Evolutionary conservation across 1,284 basidiomycete genomes (phyloP).

Genomic region (Papiliotrema flavescens): DNA sequence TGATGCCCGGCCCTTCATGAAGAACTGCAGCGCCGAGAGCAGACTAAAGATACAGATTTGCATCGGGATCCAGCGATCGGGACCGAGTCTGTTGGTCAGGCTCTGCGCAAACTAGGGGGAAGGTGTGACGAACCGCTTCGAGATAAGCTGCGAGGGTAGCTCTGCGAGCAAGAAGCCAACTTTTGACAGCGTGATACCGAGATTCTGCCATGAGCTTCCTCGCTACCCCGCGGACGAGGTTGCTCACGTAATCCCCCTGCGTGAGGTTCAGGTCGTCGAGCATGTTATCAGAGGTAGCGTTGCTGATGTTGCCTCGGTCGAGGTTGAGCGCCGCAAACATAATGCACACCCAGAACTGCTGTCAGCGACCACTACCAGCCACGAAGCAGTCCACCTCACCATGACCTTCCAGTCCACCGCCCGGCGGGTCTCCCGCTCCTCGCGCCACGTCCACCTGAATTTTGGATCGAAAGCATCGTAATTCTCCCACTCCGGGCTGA

Average conservation of each 20-base stretch:
- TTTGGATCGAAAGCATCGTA: constrained; percentile 56
- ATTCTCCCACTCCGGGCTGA: constrained; percentile 17
- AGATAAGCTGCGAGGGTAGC: constrained; percentile 65
- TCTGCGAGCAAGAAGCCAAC: constrained; percentile 56
- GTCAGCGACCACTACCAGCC: not conserved
- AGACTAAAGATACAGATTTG: constrained; percentile 49
- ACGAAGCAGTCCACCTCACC: constrained; percentile 16
- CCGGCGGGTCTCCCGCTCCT: constrained; percentile 61
- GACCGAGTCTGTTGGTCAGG: constrained; percentile 35
- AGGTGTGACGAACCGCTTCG: constrained; percentile 54
- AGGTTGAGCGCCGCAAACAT: constrained; percentile 59
- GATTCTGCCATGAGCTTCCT: constrained; percentile 37
- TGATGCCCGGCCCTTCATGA: constrained; percentile 56
- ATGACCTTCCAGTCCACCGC: constrained; percentile 63
- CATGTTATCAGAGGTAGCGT: constrained; percentile 65
- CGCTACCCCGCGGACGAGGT: not conserved
- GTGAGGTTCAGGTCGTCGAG: constrained; percentile 56
- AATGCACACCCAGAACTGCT: constrained; percentile 55
- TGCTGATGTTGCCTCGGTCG: constrained; percentile 53
- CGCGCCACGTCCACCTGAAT: constrained; percentile 65
- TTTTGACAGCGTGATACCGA: constrained; percentile 60
- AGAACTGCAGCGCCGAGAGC: constrained; percentile 62
- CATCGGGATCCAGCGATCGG: constrained; percentile 65
- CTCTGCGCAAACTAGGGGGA: not conserved
- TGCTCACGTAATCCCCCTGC: constrained; percentile 23